These are phyloP conservation scores for Globisporangium megalacanthum DNA, from an alignment of 352 stramenopile genomes.

Conservation along the genomic window DNA sequence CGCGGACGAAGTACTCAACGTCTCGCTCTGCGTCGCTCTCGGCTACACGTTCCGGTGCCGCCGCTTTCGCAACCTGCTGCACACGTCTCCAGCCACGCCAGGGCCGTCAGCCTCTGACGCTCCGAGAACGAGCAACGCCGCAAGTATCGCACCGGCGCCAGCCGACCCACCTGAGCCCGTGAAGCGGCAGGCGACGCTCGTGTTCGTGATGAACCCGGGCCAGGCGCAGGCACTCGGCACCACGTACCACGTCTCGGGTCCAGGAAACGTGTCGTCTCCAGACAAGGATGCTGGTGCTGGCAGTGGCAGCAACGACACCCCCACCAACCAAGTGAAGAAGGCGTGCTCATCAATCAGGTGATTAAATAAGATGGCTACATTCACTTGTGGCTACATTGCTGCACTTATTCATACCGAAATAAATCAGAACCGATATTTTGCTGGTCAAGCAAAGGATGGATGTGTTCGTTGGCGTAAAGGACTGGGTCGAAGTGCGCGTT, in stretches of 20 bases:
- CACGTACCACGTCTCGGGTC: conserved; percentile 5
- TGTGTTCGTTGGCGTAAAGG: too few relatives aligned
- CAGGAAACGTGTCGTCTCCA: neutral
- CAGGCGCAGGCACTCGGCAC: conserved; percentile 31
- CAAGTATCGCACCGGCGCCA: conserved; percentile 6
- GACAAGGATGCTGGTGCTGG: too few relatives aligned
- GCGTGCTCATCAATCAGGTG: too few relatives aligned
- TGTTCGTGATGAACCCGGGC: conserved; percentile 39
- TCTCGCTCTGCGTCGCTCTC: conserved; percentile 34
- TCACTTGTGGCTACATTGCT: too few relatives aligned
- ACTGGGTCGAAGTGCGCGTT: too few relatives aligned
- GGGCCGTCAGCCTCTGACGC: neutral
- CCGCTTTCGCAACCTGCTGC: conserved; percentile 45
- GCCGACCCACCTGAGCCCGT: neutral
- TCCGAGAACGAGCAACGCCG: neutral
- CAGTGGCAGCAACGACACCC: neutral
- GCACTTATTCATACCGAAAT: too few relatives aligned
- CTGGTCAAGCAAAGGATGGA: too few relatives aligned
- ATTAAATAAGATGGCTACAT: too few relatives aligned
- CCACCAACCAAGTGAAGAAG: too few relatives aligned
- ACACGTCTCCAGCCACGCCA: conserved; percentile 4
- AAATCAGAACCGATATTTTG: too few relatives aligned
- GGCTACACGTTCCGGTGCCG: conserved; percentile 60
- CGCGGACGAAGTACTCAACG: conserved; percentile 34
- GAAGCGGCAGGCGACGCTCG: conserved; percentile 16